Evolutionary conservation across 495 filamentous ascomycete species (phyloP), one percentile per base, ranked within the genome.

Genomic region (Lindgomyces ingoldianus): DNA sequence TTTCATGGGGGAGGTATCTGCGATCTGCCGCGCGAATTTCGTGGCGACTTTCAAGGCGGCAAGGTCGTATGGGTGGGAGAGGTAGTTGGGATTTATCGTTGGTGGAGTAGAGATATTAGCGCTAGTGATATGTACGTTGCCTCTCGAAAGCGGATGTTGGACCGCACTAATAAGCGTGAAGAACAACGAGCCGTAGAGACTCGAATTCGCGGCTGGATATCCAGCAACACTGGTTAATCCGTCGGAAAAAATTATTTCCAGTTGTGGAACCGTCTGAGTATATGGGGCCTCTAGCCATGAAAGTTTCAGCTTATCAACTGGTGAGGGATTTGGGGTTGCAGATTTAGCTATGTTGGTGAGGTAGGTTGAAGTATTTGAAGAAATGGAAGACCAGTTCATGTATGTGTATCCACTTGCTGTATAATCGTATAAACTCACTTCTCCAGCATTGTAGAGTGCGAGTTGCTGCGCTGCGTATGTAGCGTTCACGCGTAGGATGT

Each of bases 41-140:
- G 52, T 29, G 1, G 45, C 8, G 1, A n/a, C 3, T 14, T 25
- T 52, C 12, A 22, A 4, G 18, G 42, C 48, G 18, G 33, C 1
- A 21, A 58, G 63, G 39, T 70, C 67, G 46, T 57, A 63, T 11
- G 56, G 56, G 33, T 67, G 57, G 0, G 73, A 68, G 2, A 89
- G 74, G 70, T 83, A 85, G 25, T 77, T 78, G 0, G 85, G 83
- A 67, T 88, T 78, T 66, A 88, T 85, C 0, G 77, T 61, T 0
- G 85, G 79, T 19, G 81, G 78, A 11, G 75, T 81, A 2, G 72
- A 59, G 0, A 84, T 84, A 71, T 88, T 73, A 0, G 81, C 71
- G 1, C 83, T 85, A 33, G 79, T 76, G 30, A 89, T 75, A 0
- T 69, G 76, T 0, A 86, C 81, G 19, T 76, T 74, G 26, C 87